Percentiles rank a stretch among this genome's conserved stretches.
Conservation (phyloP, 768 basidiomycete species). For the Gloeopeniophorella convolvens region DNA sequence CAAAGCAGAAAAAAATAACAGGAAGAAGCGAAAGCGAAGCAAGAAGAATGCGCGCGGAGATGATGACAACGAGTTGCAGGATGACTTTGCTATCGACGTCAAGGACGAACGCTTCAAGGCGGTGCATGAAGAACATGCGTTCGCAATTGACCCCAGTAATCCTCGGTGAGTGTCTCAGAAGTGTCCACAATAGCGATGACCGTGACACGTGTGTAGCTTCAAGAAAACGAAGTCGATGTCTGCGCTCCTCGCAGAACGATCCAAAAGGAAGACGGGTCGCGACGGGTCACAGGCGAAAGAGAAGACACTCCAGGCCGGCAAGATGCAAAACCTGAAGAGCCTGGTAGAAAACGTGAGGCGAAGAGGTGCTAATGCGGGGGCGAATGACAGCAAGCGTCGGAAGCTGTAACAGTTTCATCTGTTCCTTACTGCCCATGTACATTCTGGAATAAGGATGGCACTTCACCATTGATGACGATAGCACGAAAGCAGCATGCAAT, state of each 20-base stretch:
- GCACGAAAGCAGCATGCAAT: slow-evolving; percentile 2
- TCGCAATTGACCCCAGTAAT: slow-evolving; percentile 93
- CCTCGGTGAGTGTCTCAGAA: slow-evolving; percentile 65
- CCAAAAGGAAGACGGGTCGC: slow-evolving; percentile 42
- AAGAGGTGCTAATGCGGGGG: slow-evolving; percentile 41
- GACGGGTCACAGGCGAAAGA: slow-evolving; percentile 1
- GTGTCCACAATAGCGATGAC: not conserved
- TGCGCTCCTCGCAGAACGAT: slow-evolving; percentile 77
- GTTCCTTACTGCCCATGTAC: not conserved
- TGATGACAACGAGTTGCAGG: slow-evolving; percentile 62
- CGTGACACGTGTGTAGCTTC: slow-evolving; percentile 47
- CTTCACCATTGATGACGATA: too few relatives aligned
- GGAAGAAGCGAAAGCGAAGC: slow-evolving; percentile 32
- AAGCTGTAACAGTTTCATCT: slow-evolving; percentile 7
- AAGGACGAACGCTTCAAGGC: slow-evolving; percentile 84
- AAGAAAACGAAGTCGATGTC: slow-evolving; percentile 91
- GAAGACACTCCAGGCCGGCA: not conserved
- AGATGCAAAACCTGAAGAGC: slow-evolving; percentile 40
- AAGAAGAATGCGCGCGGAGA: slow-evolving; percentile 41
- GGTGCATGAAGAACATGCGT: slow-evolving; percentile 83
- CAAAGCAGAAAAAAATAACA: slow-evolving; percentile 73
- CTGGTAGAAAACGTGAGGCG: slow-evolving; percentile 87
- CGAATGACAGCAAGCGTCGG: slow-evolving; percentile 32
- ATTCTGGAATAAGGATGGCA: not conserved
- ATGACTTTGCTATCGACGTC: slow-evolving; percentile 77